Evolutionary conservation across 805 yeast genomes (phyloP).

Genomic region (Priceomyces medius): DNA sequence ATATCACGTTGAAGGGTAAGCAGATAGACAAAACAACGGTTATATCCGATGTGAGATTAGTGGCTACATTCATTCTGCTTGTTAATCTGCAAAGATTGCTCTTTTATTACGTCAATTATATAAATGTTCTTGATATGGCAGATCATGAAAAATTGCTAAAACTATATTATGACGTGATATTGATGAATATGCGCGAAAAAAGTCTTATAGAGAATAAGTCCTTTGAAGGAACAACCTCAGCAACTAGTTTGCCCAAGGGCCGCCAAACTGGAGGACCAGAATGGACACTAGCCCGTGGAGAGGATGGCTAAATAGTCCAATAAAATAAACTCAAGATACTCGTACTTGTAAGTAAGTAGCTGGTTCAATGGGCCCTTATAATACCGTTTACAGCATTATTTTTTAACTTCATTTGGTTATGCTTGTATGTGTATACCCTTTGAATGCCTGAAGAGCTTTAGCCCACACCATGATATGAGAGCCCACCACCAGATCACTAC

Average conservation of each 20-base stretch:
- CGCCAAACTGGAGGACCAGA: constrained; percentile 73
- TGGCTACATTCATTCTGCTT: constrained; percentile 31
- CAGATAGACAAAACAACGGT: constrained; percentile 42
- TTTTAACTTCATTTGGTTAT: too few species aligned
- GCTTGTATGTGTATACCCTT: constrained; percentile 54
- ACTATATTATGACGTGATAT: constrained; percentile 35
- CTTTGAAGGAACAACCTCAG: constrained; percentile 17
- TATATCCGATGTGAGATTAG: constrained; percentile 39
- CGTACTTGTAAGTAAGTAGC: too few species aligned
- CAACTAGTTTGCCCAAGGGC: constrained; percentile 34
- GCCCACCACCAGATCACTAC: constrained; percentile 63
- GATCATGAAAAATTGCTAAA: constrained; percentile 10
- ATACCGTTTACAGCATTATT: too few species aligned
- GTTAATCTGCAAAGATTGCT: constrained; percentile 32
- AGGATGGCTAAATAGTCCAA: constrained; percentile 60
- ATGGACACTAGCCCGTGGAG: constrained; percentile 83
- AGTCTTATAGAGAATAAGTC: constrained; percentile 13
- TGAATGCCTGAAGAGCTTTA: constrained; percentile 78
- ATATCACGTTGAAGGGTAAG: constrained; percentile 43
- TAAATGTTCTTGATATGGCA: neutral
- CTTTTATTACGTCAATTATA: constrained; percentile 6
- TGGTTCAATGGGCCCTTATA: too few species aligned
- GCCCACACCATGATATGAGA: constrained; percentile 70
- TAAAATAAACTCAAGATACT: too few species aligned
- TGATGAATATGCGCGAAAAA: constrained; percentile 34